Evolutionary conservation across 2,329 filamentous ascomycete genomes (phyloP), one percentile per base, ranked within the genome.

Genomic region (Coniochaeta ligniaria): DNA sequence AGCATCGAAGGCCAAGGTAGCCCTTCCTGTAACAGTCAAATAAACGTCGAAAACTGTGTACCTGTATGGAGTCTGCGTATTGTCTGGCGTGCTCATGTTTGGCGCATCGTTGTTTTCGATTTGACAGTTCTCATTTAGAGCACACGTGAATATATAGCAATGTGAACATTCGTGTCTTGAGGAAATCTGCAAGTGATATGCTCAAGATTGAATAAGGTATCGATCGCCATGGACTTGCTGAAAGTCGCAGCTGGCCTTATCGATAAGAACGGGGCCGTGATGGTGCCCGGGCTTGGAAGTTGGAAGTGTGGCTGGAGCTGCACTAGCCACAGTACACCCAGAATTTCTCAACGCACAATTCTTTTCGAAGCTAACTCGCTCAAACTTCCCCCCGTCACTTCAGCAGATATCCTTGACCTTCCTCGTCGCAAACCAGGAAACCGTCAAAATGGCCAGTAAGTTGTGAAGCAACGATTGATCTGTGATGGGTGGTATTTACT

Each of bases 381-480:
- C 17, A 22, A 45, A 58, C 56, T 31, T 58, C 56, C 33, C 14
- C 31, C 22, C 54, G 54, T 57, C 54, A 57, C 54, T 36, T 57
- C 33, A 50, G 35, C 52, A 60, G 36, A 31, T 31, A 43, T 31
- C 55, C 36, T 52, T 59, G 55, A 61, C 50, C 61, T 58, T 62
- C 64, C 60, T 60, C 65, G 63, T 56, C 61, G 62, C 5, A 60
- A 82, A 71, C 74, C 78, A 66, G 78, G 62, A 64, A 67, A 66
- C 72, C 65, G 72, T 83, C 83, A 80, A 81, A 80, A 89, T 89
- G 86, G 86, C 86, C 82, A 89, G 86, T 88, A 85, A 66, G 85
- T 87, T 50, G 47, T 62, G 8, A 55, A 11, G 17, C 31, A 60
- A 41, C 16, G 24, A 20, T 50, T 14, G 20, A 33, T 57, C 22